Evolutionary conservation across 768 basidiomycete genomes (phyloP).

Genomic region (Ephemerocybe angulata): DNA sequence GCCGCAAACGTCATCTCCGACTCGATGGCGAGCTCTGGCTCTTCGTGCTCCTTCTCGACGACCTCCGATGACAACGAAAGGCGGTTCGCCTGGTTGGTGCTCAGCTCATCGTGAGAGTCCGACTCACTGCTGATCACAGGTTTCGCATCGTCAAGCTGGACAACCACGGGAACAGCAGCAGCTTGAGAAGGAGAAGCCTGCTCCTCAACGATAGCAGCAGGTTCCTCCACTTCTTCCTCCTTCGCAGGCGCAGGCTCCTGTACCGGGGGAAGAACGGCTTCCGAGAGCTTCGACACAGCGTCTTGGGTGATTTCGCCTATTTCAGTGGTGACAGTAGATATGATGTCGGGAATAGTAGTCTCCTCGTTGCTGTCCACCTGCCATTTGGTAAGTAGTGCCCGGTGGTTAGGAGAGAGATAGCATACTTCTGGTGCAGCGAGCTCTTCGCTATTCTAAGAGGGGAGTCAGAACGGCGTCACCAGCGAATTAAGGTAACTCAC

Average conservation of each 20-base stretch:
- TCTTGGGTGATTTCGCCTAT: neutral
- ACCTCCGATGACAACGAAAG: neutral
- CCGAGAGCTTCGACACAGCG: neutral
- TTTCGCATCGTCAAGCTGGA: neutral
- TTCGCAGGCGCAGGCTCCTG: neutral
- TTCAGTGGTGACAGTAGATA: neutral
- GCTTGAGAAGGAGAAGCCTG: too few relatives aligned
- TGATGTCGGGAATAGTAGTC: neutral
- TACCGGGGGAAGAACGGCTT: neutral
- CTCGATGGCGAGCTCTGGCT: neutral
- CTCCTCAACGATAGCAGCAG: too few relatives aligned
- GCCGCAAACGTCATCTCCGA: slow-evolving; percentile 2
- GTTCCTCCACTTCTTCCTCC: neutral
- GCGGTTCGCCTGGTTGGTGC: neutral
- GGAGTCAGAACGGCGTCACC: neutral
- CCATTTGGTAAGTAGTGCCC: neutral
- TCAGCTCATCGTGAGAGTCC: neutral
- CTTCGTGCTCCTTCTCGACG: neutral
- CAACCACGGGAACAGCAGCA: neutral
- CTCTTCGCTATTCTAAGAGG: neutral
- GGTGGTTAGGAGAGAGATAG: neutral
- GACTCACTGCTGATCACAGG: neutral
- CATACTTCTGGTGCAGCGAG: neutral
- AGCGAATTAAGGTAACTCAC: neutral
- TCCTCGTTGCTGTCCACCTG: neutral